phyloP scores from a whole-genome alignment of 73 alveolate species.

The Paramecium primaurelia region DNA sequence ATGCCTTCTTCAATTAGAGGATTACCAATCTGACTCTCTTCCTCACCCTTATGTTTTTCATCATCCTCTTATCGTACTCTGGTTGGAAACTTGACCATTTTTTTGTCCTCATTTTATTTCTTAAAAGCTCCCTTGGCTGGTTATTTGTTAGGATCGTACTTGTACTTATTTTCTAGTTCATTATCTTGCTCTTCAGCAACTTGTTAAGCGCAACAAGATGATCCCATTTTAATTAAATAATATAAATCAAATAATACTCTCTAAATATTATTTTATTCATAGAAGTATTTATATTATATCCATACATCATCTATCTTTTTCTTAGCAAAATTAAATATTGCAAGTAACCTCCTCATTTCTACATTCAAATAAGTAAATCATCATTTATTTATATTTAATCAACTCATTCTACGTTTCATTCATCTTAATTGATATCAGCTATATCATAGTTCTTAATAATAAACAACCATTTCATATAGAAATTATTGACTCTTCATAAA shows the following conservation, averaged over 20 bases:
- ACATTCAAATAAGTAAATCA: background rate
- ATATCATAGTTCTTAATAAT: background rate
- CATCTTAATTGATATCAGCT: background rate
- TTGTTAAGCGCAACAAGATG: slow-evolving; percentile 38
- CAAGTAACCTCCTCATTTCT: background rate
- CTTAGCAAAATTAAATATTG: background rate
- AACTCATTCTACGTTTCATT: background rate
- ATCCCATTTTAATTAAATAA: slow-evolving; percentile 24
- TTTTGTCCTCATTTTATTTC: slow-evolving; percentile 16
- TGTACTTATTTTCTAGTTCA: slow-evolving; percentile 2
- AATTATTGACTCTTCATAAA: too few relatives aligned
- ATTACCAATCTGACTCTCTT: background rate
- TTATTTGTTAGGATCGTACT: slow-evolving; percentile 36
- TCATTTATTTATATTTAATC: background rate
- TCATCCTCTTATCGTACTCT: slow-evolving; percentile 35
- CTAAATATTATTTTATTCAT: background rate
- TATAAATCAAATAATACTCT: slow-evolving; percentile 7
- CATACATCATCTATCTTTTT: background rate
- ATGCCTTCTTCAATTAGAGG: background rate
- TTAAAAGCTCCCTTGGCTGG: slow-evolving; percentile 41
- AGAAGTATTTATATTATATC: background rate
- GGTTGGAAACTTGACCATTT: slow-evolving; percentile 46
- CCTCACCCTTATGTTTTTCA: background rate
- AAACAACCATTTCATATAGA: background rate
- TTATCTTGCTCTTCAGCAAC: background rate